phyloP scores from a whole-genome alignment of 805 yeast species.

The Komagataella ulmi region DNA sequence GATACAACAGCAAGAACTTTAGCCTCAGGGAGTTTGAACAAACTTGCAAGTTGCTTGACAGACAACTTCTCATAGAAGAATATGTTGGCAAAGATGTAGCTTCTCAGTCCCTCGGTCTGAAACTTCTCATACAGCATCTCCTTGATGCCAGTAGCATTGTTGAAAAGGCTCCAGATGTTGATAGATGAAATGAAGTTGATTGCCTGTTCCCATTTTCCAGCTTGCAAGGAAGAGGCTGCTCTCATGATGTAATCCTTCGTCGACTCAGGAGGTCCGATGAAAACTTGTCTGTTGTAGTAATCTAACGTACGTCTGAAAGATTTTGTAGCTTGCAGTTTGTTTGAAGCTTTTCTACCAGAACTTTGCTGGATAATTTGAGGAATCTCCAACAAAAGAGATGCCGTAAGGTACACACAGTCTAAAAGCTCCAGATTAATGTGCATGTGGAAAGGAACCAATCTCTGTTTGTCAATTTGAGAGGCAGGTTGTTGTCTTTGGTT shows the following conservation, averaged over 20 bases:
- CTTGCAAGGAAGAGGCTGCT: conserved; percentile 79
- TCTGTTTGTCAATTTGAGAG: conserved; percentile 17
- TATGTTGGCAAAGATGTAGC: conserved; percentile 82
- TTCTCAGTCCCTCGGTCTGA: conserved; percentile 83
- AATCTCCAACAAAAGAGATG: conserved; percentile 80
- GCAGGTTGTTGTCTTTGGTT: conserved; percentile 45
- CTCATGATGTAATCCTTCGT: conserved; percentile 87
- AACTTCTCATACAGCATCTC: conserved; percentile 64
- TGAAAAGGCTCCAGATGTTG: conserved; percentile 77
- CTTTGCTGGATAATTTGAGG: conserved; percentile 76
- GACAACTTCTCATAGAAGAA: conserved; percentile 66
- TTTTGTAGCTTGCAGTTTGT: conserved; percentile 41
- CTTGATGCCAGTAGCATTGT: conserved; percentile 54
- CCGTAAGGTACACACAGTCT: conserved; percentile 87
- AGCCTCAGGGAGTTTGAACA: conserved; percentile 49
- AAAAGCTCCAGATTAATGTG: conserved; percentile 92
- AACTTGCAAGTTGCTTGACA: conserved; percentile 43
- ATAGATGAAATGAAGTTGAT: conserved; percentile 59
- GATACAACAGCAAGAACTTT: conserved; percentile 52
- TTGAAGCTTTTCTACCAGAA: conserved; percentile 37
- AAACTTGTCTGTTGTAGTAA: conserved; percentile 85
- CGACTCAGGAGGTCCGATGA: conserved; percentile 96
- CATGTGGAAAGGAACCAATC: conserved; percentile 93
- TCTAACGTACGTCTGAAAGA: conserved; percentile 87
- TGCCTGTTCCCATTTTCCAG: conserved; percentile 82